phyloP scores from a whole-genome alignment of 2,329 filamentous ascomycete genomes.

The Colletotrichum salicis region DNA sequence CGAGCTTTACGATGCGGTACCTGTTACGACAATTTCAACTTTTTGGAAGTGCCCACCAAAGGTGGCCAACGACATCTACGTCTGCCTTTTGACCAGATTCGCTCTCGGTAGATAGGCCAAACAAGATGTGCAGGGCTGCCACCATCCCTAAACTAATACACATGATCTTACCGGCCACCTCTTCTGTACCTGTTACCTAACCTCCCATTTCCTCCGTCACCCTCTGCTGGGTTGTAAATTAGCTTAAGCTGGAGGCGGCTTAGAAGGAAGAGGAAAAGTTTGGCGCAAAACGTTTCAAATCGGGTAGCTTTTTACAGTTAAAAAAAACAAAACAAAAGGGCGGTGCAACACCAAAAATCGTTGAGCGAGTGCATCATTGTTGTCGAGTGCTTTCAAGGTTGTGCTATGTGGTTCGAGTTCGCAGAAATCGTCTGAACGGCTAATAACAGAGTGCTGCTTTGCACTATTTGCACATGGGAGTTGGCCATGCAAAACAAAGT shows the following conservation, averaged over 20 bases:
- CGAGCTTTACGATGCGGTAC: conserved; percentile 36
- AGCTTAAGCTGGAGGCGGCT: conserved; percentile 46
- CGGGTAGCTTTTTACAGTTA: conserved; percentile 43
- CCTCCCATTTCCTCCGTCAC: conserved; percentile 44
- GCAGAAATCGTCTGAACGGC: conserved; percentile 24
- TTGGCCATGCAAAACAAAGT: neutral
- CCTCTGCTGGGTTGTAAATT: conserved; percentile 50
- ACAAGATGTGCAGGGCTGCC: conserved; percentile 33
- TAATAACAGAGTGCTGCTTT: neutral
- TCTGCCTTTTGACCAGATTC: conserved; percentile 33
- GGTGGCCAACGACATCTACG: conserved; percentile 34
- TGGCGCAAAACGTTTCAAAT: conserved; percentile 46
- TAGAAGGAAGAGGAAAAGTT: conserved; percentile 45
- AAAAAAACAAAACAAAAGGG: conserved; percentile 13
- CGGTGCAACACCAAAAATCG: conserved; percentile 23
- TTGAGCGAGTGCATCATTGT: neutral
- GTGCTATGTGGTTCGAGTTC: neutral
- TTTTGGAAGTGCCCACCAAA: conserved; percentile 36
- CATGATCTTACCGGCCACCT: conserved; percentile 38
- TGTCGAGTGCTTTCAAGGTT: conserved; percentile 16
- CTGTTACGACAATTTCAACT: conserved; percentile 36
- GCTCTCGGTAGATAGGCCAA: conserved; percentile 34
- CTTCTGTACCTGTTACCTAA: conserved; percentile 48
- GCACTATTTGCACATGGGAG: neutral
- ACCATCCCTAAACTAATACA: conserved; percentile 39